Base-by-base conservation (phyloP, 2,329 filamentous ascomycete species). In the Cadophora malorum region DNA sequence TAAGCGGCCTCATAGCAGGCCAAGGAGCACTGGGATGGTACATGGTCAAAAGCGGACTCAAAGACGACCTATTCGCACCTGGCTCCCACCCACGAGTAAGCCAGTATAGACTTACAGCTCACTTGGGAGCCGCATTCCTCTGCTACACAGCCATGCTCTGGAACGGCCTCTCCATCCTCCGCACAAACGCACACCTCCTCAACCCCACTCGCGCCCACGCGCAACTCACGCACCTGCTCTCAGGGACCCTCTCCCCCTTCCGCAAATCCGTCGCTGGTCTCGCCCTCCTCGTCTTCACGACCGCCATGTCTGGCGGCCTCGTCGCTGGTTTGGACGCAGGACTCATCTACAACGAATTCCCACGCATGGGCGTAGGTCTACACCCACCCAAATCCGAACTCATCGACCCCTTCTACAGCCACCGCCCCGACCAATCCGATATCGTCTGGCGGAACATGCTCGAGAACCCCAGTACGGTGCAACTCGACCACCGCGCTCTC, bases 291-390 rank as follows among this genome's bases (percentile, higher is more conserved):
- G 89, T 97, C 74, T 98, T 97, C 81, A 84, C 86, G 41, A 99
- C 96, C 4, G 94, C 92, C 76, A 92, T 99, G 87, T 97, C 96
- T 4, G 96, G 95, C 64, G 95, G 90, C 5, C 86, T 99, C 2
- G 96, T 99, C 38, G 96, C 96, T 7, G 96, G 96, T 38, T 89
- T 99, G 16, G 96, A 99, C 78, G 96, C 96, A 9, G 96, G 96
- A 9, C 85, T 99, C 66, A 98, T 99, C 80, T 99, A 99, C 84
- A 99, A 99, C 79, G 94, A 99, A 80, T 98, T 99, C 79, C 96
- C 96, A 7, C 92, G 87, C 80, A 99, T 99, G 96, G 96, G 96
- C 9, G 80, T 88, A 3, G 93, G 94, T 12, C 82, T 97, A 25
- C 85, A 93, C 0, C 95, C 95, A 1, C 95, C 95, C 0, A 88